Evolutionary conservation across 257 asterid species (phyloP).

Genomic region (Solanum phureja): DNA sequence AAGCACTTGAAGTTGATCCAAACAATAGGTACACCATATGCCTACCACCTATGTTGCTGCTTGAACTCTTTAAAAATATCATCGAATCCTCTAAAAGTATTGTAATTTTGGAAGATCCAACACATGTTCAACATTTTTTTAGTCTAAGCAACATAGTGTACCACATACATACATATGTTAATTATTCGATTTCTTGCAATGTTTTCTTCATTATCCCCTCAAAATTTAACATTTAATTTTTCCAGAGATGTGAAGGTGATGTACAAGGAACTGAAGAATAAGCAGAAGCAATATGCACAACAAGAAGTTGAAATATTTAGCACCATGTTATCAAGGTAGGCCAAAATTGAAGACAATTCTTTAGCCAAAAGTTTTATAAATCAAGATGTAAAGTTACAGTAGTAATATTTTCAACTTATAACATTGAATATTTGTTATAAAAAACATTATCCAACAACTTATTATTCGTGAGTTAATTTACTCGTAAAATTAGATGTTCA

Average conservation of each 20-base stretch:
- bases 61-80: neutral
- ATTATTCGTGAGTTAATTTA: neutral
- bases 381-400: neutral
- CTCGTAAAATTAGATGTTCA: neutral
- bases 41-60: neutral
- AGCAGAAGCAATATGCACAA: constrained; percentile 25
- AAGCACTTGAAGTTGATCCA: constrained; percentile 38
- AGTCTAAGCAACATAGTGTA: neutral
- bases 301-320: constrained; percentile 38
- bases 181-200: neutral
- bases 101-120: neutral
- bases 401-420: neutral
- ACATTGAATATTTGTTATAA: neutral
- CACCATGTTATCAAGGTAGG: constrained; percentile 34
- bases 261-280: constrained; percentile 33
- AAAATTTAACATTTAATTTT: neutral
- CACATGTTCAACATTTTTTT: neutral
- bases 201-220: neutral
- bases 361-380: neutral
- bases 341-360: neutral
- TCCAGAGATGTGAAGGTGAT: constrained; percentile 43
- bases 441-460: no score
- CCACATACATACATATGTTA: neutral
- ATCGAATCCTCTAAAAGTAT: neutral
- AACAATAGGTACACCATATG: constrained; percentile 29